A percentile compares a stretch with the other conserved stretches of the same genome.
phyloP scores from a whole-genome alignment of 2,329 filamentous ascomycete genomes.

The Xylaria sp. region DNA sequence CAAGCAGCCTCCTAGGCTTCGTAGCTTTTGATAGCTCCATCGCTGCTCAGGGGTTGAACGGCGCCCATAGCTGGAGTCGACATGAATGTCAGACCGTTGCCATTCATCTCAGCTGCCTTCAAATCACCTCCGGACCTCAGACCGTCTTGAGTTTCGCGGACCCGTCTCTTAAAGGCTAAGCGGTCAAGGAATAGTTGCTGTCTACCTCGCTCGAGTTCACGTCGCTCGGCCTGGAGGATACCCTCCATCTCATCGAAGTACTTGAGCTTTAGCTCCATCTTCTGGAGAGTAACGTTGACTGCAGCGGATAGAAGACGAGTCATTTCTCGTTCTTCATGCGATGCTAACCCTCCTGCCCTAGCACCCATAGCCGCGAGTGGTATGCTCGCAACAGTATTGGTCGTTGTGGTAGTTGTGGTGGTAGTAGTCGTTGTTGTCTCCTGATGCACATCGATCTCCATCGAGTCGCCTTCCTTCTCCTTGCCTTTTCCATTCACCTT shows the following conservation, averaged over 20 bases:
- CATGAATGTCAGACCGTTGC: conserved; percentile 66
- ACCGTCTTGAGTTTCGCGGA: conserved; percentile 82
- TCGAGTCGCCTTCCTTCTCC: conserved; percentile 66
- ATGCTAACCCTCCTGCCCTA: conserved; percentile 86
- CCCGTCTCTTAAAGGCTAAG: conserved; percentile 86
- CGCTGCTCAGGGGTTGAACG: conserved; percentile 66
- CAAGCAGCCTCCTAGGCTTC: conserved; percentile 57
- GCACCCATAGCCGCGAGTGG: conserved; percentile 88
- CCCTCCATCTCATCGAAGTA: conserved; percentile 98
- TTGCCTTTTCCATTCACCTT: conserved; percentile 69
- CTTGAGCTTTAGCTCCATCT: conserved; percentile 93
- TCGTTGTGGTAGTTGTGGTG: conserved; percentile 62
- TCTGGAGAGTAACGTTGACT: conserved; percentile 93
- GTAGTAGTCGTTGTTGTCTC: conserved; percentile 59
- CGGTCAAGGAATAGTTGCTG: conserved; percentile 95
- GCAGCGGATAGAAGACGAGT: conserved; percentile 91
- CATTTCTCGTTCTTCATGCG: conserved; percentile 96
- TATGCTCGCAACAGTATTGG: conserved; percentile 73
- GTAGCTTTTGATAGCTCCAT: conserved; percentile 67
- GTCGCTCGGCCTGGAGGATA: conserved; percentile 88
- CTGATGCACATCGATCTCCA: conserved; percentile 71
- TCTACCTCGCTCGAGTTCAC: conserved; percentile 89
- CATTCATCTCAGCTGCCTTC: conserved; percentile 62
- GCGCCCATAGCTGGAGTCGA: conserved; percentile 55
- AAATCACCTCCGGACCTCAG: conserved; percentile 68